These are phyloP conservation scores for Solanum hybrid DNA, from an alignment of 305 asterid species.

Conservation along the genomic window DNA sequence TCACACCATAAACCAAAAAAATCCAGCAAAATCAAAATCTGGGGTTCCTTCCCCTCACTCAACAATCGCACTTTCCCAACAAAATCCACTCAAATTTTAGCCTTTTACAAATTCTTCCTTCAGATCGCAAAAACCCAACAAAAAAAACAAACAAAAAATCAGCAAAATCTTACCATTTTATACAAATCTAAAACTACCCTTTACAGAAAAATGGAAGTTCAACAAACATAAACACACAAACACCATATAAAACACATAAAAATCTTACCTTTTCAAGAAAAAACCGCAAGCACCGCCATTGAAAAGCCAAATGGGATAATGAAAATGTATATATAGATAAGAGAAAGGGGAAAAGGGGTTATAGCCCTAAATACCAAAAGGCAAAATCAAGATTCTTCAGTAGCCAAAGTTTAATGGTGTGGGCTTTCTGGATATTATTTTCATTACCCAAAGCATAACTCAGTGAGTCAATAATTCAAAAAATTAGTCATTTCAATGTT, in stretches of 20 bases:
- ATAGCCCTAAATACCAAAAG: conserved; percentile 6
- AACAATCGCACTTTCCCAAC: neutral
- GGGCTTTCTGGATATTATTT: conserved; percentile 5
- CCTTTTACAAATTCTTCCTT: neutral
- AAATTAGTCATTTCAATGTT: neutral
- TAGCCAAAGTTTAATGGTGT: neutral
- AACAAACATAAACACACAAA: neutral
- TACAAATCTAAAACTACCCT: neutral
- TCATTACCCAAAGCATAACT: neutral
- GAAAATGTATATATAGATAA: neutral
- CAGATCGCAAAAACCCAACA: neutral
- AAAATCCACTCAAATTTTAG: neutral
- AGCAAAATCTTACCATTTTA: neutral
- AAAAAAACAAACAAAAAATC: neutral
- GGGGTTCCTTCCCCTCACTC: neutral
- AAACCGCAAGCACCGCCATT: conserved; percentile 2
- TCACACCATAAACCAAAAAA: conserved; percentile 16
- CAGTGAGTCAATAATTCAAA: neutral
- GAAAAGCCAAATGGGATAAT: neutral
- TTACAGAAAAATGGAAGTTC: neutral
- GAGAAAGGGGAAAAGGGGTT: neutral
- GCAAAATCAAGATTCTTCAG: neutral
- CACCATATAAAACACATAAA: neutral
- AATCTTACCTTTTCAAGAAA: conserved; percentile 10
- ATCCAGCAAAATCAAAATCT: conserved; percentile 4